Evolutionary conservation across 2,329 filamentous ascomycete species (phyloP), one percentile per base, ranked within the genome.

Genomic region (Drechslera avenae): DNA sequence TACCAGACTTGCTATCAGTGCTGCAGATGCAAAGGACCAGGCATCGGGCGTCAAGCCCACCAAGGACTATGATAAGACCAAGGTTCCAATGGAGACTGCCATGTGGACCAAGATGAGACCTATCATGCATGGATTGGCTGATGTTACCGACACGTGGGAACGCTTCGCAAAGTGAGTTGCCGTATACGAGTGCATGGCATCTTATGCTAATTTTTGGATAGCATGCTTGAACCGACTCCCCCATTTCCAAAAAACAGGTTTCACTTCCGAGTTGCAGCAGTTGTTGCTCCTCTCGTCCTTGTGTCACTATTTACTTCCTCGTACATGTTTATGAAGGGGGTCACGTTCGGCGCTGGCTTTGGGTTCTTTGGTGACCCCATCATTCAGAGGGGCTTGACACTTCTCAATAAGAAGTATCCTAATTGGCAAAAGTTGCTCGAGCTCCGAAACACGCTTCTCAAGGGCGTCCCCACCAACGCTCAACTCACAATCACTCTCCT

Each of bases 381-480:
- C 56, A 85, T 93, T 47, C 76, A 78, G 26, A 81, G 81, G 10
- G 83, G 79, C 2, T 67, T 90, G 3, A 71, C 73, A 10, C 82
- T 83, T 59, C 72, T 90, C 21, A 86, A 89, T 69, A 75, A 73
- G 12, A 79, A 78, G 36, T 79, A 86, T 59, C 89, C 89, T 1
- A 77, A 86, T 59, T 94, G 90, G 90, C 81, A 89, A 63, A 89
- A 87, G 60, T 77, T 90, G 5, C 77, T 93, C 13, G 86, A 91
- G 63, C 74, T 91, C 9, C 82, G 87, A 52, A 91, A 91, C 28
- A 90, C 88, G 0, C 69, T 94, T 1, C 83, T 96, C 42, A 90
- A 88, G 66, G 89, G 90, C 2, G 86, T 94, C 0, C 91, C 91
- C 1, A 96, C 90, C 1, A 94, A 95, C 67, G 89, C 90, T 3